phyloP scores from a whole-genome alignment of 306 rosid genomes.

The Quercus bicolor region DNA sequence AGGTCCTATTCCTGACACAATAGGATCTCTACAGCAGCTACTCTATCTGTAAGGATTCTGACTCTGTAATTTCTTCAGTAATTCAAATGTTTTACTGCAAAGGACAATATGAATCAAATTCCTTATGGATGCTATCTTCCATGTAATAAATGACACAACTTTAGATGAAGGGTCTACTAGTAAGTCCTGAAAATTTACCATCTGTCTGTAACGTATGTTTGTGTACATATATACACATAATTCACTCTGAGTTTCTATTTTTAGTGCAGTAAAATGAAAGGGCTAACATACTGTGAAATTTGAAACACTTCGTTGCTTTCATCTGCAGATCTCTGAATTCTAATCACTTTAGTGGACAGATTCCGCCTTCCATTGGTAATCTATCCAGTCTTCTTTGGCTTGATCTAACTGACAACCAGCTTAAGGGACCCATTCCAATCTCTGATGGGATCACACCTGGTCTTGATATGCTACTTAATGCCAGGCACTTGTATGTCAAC shows the following conservation, averaged over 20 bases:
- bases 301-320: not conserved
- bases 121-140: no score
- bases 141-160: no score
- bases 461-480: conserved; percentile 28
- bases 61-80: not conserved
- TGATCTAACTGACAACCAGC: conserved; percentile 41
- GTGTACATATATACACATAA: no score
- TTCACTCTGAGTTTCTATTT: no score
- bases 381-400: conserved; percentile 37
- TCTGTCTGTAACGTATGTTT: no score
- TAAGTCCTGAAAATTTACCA: no score
- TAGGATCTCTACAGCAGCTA: conserved; percentile 50
- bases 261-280: no score
- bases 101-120: no score
- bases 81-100: no score
- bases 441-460: conserved; percentile 17
- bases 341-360: conserved; percentile 30
- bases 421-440: conserved; percentile 42
- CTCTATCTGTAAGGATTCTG: conserved; percentile 35
- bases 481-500: conserved; percentile 44
- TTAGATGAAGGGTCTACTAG: no score
- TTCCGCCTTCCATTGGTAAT: conserved; percentile 50
- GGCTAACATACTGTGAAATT: no score
- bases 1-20: conserved; percentile 51
- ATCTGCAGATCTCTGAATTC: conserved; percentile 46